These are phyloP conservation scores for Aspergillus phoenicis DNA, from an alignment of 2,329 filamentous ascomycete genomes.

Conservation along the genomic window DNA sequence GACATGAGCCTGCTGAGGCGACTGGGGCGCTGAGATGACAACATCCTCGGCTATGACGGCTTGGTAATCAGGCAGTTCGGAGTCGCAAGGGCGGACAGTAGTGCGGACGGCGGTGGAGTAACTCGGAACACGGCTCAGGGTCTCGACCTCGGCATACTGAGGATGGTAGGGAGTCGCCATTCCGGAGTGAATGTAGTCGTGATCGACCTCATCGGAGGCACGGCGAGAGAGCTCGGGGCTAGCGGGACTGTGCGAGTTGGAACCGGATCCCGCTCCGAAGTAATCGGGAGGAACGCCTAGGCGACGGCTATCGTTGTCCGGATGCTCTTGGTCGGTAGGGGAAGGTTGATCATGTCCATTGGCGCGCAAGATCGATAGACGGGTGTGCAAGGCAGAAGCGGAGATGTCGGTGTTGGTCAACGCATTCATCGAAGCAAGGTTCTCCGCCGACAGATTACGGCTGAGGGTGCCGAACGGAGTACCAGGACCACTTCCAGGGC, in stretches of 20 bases:
- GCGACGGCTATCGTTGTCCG: conserved; percentile 26
- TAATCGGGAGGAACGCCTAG: conserved; percentile 35
- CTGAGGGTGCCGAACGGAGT: conserved; percentile 74
- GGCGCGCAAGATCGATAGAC: conserved; percentile 59
- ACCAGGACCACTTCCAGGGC: conserved; percentile 66
- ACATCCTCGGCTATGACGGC: conserved; percentile 50
- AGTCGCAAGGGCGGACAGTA: conserved; percentile 58
- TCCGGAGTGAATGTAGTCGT: conserved; percentile 44
- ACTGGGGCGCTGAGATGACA: conserved; percentile 33
- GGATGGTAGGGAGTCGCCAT: conserved; percentile 45
- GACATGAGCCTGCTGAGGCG: conserved; percentile 44
- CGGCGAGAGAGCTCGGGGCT: conserved; percentile 47
- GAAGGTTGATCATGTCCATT: conserved; percentile 25
- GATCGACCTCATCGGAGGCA: conserved; percentile 52
- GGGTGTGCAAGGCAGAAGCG: conserved; percentile 68
- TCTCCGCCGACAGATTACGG: conserved; percentile 77
- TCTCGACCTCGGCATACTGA: conserved; percentile 60
- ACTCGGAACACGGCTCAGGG: conserved; percentile 73
- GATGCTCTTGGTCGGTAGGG: conserved; percentile 27
- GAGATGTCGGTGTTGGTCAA: conserved; percentile 58
- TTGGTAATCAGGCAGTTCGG: conserved; percentile 66
- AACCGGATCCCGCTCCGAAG: conserved; percentile 34
- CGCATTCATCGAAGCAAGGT: conserved; percentile 65
- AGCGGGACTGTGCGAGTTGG: conserved; percentile 36
- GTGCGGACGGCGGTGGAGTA: conserved; percentile 74